Evolutionary conservation across 2,329 filamentous ascomycete genomes (phyloP).

Genomic region (Aureobasidium sp.): DNA sequence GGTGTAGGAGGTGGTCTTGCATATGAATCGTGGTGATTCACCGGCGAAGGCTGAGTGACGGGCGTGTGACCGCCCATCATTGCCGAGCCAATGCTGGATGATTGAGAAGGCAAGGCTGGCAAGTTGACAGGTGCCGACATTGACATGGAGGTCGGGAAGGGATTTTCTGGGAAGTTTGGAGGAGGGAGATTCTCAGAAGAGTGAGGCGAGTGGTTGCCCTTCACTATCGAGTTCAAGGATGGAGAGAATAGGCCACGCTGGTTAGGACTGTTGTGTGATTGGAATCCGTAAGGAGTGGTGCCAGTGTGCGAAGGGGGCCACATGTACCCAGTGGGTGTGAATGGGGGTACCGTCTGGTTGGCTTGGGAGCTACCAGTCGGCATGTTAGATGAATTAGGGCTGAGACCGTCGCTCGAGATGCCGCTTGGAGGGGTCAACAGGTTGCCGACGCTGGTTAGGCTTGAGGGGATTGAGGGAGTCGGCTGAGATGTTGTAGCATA

Average conservation of each 20-base stretch:
- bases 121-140: constrained; percentile 48
- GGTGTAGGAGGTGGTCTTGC: constrained; percentile 52
- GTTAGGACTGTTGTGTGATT: constrained; percentile 41
- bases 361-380: constrained; percentile 55
- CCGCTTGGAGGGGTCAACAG: constrained; percentile 57
- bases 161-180: constrained; percentile 62
- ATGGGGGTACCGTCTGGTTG: constrained; percentile 51
- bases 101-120: constrained; percentile 40
- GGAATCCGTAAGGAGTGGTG: constrained; percentile 50
- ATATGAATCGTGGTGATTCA: constrained; percentile 54
- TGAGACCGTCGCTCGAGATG: constrained; percentile 54
- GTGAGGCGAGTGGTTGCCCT: constrained; percentile 53
- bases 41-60: constrained; percentile 29
- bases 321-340: constrained; percentile 56
- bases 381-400: constrained; percentile 51
- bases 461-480: constrained; percentile 39
- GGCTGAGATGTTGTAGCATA: constrained; percentile 37
- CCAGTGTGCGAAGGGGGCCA: constrained; percentile 48
- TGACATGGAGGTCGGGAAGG: constrained; percentile 53
- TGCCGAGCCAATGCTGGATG: constrained; percentile 37
- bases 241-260: constrained; percentile 52
- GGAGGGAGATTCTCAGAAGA: constrained; percentile 57
- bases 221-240: constrained; percentile 46
- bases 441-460: constrained; percentile 51
- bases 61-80: constrained; percentile 38